Conservation (phyloP, 2,329 filamentous ascomycete species). For the Alternaria panax region DNA sequence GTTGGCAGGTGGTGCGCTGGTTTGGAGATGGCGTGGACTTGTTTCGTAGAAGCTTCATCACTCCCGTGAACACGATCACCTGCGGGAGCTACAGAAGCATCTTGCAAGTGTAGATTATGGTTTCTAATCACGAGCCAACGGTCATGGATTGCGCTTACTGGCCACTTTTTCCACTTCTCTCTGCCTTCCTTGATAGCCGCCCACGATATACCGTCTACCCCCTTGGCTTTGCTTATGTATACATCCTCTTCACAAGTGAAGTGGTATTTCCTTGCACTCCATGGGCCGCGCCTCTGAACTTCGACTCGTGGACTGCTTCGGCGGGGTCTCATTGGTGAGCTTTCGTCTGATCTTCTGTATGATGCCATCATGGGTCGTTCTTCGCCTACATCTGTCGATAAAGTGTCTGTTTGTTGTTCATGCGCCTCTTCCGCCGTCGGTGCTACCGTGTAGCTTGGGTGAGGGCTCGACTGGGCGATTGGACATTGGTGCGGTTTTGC, state of each 20-base stretch:
- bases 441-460: background rate
- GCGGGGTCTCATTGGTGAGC: conserved; percentile 2
- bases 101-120: conserved; percentile 15
- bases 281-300: conserved; percentile 11
- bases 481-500: conserved; percentile 1
- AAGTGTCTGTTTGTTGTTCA: background rate
- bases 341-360: background rate
- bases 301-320: conserved; percentile 25
- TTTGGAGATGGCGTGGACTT: conserved; percentile 2
- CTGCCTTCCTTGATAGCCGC: conserved; percentile 28
- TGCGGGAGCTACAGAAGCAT: background rate
- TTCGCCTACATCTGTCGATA: background rate
- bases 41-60: background rate
- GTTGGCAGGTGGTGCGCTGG: conserved; percentile 37
- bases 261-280: conserved; percentile 10
- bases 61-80: background rate
- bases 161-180: conserved; percentile 32
- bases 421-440: background rate
- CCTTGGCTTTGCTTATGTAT: conserved; percentile 45
- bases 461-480: conserved; percentile 20
- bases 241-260: conserved; percentile 47
- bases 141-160: conserved; percentile 15
- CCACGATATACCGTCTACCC: conserved; percentile 37
- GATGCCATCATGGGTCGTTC: background rate
- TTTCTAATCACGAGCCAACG: conserved; percentile 28